Evolutionary conservation across 495 filamentous ascomycete genomes (phyloP).

Genomic region (Tuber melanosporum): DNA sequence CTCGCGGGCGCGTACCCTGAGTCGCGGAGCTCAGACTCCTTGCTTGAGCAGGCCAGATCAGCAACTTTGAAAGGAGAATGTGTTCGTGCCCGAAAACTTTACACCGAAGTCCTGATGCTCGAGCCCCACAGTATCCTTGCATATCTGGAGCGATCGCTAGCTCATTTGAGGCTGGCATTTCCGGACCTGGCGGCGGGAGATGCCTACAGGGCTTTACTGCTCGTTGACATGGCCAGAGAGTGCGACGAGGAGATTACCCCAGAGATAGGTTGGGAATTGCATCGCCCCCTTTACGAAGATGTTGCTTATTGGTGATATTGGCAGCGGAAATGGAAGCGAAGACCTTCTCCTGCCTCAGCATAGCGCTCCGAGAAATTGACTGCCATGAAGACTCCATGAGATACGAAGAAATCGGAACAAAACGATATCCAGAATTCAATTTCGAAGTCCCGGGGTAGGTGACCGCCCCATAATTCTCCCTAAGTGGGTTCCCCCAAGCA

Average conservation of each 20-base stretch:
- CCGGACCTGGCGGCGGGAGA: slow-evolving; percentile 86
- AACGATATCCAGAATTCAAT: slow-evolving; percentile 33
- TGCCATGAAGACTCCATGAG: slow-evolving; percentile 28
- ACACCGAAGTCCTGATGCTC: slow-evolving; percentile 45
- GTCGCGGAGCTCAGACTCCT: not conserved
- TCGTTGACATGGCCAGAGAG: slow-evolving; percentile 68
- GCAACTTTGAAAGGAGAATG: not conserved
- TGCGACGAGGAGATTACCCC: slow-evolving; percentile 23
- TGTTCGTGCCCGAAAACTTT: slow-evolving; percentile 21
- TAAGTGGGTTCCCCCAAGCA: not conserved
- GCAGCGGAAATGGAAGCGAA: slow-evolving; percentile 48
- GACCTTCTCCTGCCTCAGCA: slow-evolving; percentile 43
- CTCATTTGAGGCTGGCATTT: slow-evolving; percentile 70
- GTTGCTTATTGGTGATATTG: slow-evolving; percentile 24
- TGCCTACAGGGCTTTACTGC: slow-evolving; percentile 78
- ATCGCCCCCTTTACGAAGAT: slow-evolving; percentile 23
- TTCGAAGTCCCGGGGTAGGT: slow-evolving; percentile 23
- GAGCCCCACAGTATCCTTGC: slow-evolving; percentile 71
- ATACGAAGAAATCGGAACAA: slow-evolving; percentile 28
- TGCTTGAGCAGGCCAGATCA: not conserved
- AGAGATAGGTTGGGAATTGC: slow-evolving; percentile 33
- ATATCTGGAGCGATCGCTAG: slow-evolving; percentile 64
- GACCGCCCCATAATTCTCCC: not conserved
- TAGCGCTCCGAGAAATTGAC: slow-evolving; percentile 25
- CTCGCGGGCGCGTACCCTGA: not conserved